Evolutionary conservation across 352 stramenopile species (phyloP).

Genomic region (Globisporangium apiculatum): DNA sequence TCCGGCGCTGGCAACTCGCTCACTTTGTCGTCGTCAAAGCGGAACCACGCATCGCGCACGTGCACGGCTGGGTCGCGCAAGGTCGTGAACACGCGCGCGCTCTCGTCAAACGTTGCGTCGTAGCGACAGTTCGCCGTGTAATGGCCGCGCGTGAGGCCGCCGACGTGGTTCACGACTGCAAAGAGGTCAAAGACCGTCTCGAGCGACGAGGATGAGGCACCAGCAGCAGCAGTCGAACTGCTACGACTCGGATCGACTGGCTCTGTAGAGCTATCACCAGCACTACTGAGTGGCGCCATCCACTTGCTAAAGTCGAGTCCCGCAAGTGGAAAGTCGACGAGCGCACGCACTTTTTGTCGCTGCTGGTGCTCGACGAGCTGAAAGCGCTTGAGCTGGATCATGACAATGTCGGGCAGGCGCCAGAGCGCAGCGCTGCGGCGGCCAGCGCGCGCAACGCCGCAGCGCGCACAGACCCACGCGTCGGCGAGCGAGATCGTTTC

Average conservation of each 20-base stretch:
- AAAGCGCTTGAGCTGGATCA: conserved; percentile 88
- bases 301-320: conserved; percentile 75
- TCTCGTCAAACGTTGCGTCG: conserved; percentile 59
- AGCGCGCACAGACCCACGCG: conserved; percentile 68
- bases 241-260: background rate
- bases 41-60: conserved; percentile 63
- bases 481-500: conserved; percentile 71
- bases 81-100: conserved; percentile 35
- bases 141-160: conserved; percentile 91
- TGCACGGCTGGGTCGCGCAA: conserved; percentile 29
- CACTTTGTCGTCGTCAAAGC: conserved; percentile 82
- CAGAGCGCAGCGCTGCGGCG: conserved; percentile 58
- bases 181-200: conserved; percentile 91
- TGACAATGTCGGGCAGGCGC: conserved; percentile 73
- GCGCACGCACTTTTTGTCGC: conserved; percentile 71
- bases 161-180: conserved; percentile 97
- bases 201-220: background rate
- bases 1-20: conserved; percentile 62
- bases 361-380: conserved; percentile 83
- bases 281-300: conserved; percentile 21
- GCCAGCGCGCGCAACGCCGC: conserved; percentile 50
- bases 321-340: conserved; percentile 78
- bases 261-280: too few species aligned
- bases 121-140: conserved; percentile 89
- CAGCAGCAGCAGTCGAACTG: too few species aligned